Evolutionary conservation across 768 basidiomycete species (phyloP).

Genomic region (Mycena rebaudengoi): DNA sequence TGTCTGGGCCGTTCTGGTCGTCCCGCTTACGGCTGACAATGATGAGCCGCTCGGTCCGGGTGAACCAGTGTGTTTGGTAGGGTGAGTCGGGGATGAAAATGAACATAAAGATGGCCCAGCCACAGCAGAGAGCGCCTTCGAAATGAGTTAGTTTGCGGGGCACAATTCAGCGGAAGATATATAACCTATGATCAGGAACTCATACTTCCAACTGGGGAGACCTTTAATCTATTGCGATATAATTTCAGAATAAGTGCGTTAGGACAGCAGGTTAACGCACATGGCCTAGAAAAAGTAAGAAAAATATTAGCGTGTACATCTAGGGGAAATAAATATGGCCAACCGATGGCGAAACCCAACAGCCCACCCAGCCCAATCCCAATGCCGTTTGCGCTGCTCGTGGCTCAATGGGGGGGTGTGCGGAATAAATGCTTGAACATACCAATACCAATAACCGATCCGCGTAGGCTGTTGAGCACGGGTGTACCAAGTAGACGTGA

Average conservation of each 20-base stretch:
- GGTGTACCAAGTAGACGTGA: conserved; percentile 49
- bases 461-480: conserved; percentile 47
- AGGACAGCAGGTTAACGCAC: conserved; percentile 8
- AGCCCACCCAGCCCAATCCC: conserved; percentile 50
- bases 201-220: conserved; percentile 26
- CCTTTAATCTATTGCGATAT: no score
- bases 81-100: conserved; percentile 47
- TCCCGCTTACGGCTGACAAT: conserved; percentile 44
- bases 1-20: conserved; percentile 38
- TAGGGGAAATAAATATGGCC: background rate
- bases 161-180: no score
- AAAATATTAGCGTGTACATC: background rate
- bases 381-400: conserved; percentile 43
- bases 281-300: conserved; percentile 12
- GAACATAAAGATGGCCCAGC: conserved; percentile 38
- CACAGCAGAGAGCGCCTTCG: conserved; percentile 41
- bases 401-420: background rate
- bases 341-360: conserved; percentile 40
- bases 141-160: no score
- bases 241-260: no score
- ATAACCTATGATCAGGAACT: conserved; percentile 43
- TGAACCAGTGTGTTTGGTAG: conserved; percentile 40
- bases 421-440: background rate
- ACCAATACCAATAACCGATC: conserved; percentile 46
- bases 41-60: conserved; percentile 39